Evolutionary conservation across 2,329 filamentous ascomycete genomes (phyloP), one percentile per base, ranked within the genome.

Genomic region (Pseudocercospora pini-densiflorae): DNA sequence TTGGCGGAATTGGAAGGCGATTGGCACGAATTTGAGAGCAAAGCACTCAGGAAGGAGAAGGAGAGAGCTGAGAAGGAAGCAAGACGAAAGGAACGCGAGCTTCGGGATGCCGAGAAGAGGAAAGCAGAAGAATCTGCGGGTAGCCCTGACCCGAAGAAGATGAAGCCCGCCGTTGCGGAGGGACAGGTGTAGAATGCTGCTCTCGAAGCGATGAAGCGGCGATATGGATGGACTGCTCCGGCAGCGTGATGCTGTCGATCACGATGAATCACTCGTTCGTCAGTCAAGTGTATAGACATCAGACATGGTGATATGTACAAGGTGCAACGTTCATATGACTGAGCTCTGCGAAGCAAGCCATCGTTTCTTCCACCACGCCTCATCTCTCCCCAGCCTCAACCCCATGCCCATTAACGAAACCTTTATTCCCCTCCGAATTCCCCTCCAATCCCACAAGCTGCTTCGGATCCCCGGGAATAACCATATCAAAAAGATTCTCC

Each of bases 11-110:
- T 99, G 31, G 88, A 95, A 73, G 95, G 95, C 23, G 95, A 99
- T 74, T 99, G 95, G 95, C 95, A 99, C 77, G 95, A 99, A 77
- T 97, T 98, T 75, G 95, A 99, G 81, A 97, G 93, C 63, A 99
- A 99, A 81, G 94, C 93, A 16, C 84, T 97, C 27, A 87, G 95
- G 33, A 95, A 95, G 72, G 94, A 97, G 78, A 94, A 93, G 73
- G 92, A 95, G 78, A 87, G 88, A 62, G 80, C 81, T 64, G 87
- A 90, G 67, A 84, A 85, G 68, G 87, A 89, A 73, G 83, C 82
- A 19, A 79, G 85, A 61, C 80, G 81, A 54, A 80, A 75, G 61
- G 78, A 74, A 61, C 77, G 75, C 72, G 81, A 81, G 69, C 81
- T 83, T 64, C 81, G 81, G 70, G 84, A 85, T 70, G 85, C 84